Evolutionary conservation across 176 grass and related monocot genomes (phyloP).

Genomic region (Thinopyrum elongatum): DNA sequence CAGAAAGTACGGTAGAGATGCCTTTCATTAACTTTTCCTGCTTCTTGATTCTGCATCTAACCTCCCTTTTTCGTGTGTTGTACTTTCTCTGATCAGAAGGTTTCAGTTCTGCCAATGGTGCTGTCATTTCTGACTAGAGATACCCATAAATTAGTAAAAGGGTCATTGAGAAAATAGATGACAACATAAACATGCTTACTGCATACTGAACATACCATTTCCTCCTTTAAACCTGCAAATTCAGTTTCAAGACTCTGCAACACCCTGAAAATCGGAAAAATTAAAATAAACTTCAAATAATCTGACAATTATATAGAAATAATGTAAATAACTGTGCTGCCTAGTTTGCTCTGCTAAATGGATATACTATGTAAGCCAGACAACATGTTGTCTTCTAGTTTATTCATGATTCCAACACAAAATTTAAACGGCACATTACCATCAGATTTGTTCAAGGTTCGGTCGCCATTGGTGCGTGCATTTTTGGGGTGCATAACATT

Average conservation of each 20-base stretch:
- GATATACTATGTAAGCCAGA: not conserved
- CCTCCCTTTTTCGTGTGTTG: slow-evolving; percentile 65
- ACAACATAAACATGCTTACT: not conserved
- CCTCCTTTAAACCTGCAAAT: slow-evolving; percentile 72
- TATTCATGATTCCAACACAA: not conserved
- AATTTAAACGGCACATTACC: not conserved
- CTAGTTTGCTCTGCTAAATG: not conserved
- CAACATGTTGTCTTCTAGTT: not conserved
- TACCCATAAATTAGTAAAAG: not conserved
- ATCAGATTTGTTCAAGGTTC: slow-evolving; percentile 13
- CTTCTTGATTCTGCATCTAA: slow-evolving; percentile 77
- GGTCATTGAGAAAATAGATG: not conserved
- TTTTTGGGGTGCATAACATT: not conserved
- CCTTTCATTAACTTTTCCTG: slow-evolving; percentile 83
- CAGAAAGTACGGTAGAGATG: slow-evolving; percentile 60
- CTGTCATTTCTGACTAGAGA: slow-evolving; percentile 51
- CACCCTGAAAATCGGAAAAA: slow-evolving; percentile 48
- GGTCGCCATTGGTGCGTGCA: not conserved
- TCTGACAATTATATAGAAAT: not conserved
- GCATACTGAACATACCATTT: slow-evolving; percentile 50
- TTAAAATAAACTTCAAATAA: not conserved
- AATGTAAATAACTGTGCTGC: not conserved
- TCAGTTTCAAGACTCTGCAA: slow-evolving; percentile 86
- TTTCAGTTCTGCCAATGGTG: slow-evolving; percentile 45
- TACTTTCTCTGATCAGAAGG: slow-evolving; percentile 66